Conservation (phyloP, 2,329 filamentous ascomycete species). For the Hypoxylon sp. region DNA sequence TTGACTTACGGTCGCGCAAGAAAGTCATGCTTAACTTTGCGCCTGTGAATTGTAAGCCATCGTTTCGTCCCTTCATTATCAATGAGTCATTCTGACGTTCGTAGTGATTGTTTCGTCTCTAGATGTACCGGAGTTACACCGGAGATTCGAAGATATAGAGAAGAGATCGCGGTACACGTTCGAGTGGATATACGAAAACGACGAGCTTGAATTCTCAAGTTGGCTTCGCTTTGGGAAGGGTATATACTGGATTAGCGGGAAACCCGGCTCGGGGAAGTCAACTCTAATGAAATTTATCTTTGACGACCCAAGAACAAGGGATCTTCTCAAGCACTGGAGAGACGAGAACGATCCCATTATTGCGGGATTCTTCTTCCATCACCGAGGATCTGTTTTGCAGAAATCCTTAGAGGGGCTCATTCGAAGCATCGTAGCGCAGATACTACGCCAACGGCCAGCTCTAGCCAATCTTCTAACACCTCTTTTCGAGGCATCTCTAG, state of each 20-base stretch:
- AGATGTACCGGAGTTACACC: background rate
- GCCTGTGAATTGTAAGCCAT: background rate
- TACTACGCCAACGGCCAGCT: background rate
- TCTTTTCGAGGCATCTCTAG: background rate
- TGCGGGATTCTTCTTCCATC: slow-evolving; percentile 14
- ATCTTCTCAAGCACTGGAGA: slow-evolving; percentile 2
- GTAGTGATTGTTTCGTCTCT: background rate
- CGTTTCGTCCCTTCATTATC: background rate
- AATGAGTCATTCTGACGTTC: background rate
- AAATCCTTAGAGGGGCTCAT: slow-evolving; percentile 11
- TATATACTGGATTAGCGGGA: slow-evolving; percentile 9
- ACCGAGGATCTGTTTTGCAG: slow-evolving; percentile 6
- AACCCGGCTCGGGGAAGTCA: slow-evolving; percentile 5
- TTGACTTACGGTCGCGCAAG: background rate
- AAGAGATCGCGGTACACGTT: slow-evolving; percentile 1
- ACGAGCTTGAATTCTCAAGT: background rate
- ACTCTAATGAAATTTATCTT: slow-evolving; percentile 13
- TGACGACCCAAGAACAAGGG: background rate
- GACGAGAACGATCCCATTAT: background rate
- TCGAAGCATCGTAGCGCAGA: slow-evolving; percentile 11
- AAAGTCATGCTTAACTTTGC: background rate
- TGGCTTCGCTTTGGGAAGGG: slow-evolving; percentile 8
- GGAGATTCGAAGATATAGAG: slow-evolving; percentile 2
- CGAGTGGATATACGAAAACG: slow-evolving; percentile 11
- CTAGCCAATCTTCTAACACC: background rate